Conservation (phyloP, 192 early-diverging fungal genomes). For the Diversispora epigaea region DNA sequence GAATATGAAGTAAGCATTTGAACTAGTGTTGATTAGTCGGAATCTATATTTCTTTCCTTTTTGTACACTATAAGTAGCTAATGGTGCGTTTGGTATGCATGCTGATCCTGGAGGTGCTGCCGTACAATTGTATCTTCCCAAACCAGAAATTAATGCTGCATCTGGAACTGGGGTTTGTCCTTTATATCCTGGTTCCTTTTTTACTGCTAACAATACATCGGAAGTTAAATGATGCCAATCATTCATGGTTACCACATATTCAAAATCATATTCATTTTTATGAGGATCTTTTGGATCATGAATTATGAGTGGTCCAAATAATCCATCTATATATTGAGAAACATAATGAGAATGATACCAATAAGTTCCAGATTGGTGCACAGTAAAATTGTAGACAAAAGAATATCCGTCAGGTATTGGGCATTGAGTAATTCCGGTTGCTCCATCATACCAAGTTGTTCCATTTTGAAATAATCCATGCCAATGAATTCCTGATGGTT, state of each 20-base stretch:
- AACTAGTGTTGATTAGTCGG: conserved; percentile 72
- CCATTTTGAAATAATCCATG: conserved; percentile 45
- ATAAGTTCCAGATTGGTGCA: conserved; percentile 44
- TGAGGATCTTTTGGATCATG: conserved; percentile 59
- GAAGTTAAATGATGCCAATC: conserved; percentile 44
- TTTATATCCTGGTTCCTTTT: background rate
- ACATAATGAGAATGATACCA: conserved; percentile 64
- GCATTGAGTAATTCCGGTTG: conserved; percentile 22
- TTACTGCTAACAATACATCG: background rate
- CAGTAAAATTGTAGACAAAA: conserved; percentile 6
- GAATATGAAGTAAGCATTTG: conserved; percentile 38
- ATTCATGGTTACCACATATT: conserved; percentile 60
- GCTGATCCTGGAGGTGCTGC: background rate
- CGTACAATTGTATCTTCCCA: conserved; percentile 34
- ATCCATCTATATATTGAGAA: conserved; percentile 80
- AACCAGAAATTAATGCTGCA: conserved; percentile 65
- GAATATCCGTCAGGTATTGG: background rate
- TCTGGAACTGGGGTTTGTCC: conserved; percentile 55
- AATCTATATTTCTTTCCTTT: conserved; percentile 83
- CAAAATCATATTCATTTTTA: conserved; percentile 60
- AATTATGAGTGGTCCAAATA: conserved; percentile 70
- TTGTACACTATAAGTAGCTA: conserved; percentile 55
- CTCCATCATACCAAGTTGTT: conserved; percentile 38
- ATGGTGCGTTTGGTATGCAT: background rate
- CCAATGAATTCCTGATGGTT: conserved; percentile 38